Conservation (phyloP, 208 protist genomes). For the Vickermania spadyakhi region DNA sequence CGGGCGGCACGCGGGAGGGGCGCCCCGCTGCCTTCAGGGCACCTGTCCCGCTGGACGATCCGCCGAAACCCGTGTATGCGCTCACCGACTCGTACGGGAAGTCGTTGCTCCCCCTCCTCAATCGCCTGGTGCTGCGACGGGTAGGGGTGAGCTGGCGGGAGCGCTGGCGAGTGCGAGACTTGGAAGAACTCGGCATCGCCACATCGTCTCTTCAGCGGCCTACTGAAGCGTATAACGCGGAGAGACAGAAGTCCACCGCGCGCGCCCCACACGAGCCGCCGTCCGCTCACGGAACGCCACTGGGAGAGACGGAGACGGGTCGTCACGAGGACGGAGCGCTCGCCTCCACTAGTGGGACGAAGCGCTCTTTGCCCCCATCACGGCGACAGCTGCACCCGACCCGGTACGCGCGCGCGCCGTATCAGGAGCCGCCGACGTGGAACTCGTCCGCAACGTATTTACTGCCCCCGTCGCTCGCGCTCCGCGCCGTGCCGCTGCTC, state of each 20-base stretch:
- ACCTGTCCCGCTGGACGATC: background rate
- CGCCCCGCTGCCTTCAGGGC: background rate
- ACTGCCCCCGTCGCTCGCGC: background rate
- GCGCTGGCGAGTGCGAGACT: background rate
- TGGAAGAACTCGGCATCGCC: background rate
- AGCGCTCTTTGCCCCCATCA: no score
- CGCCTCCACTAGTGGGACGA: background rate
- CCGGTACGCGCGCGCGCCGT: background rate
- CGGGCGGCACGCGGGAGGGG: background rate
- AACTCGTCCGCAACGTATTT: background rate
- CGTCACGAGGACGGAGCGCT: background rate
- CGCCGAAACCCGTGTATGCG: background rate
- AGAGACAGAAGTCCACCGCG: background rate
- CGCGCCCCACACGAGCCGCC: background rate
- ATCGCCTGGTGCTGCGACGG: slow-evolving; percentile 10
- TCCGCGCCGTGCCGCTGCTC: slow-evolving; percentile 6
- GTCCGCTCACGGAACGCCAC: background rate
- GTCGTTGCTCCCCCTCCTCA: background rate
- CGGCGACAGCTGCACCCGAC: background rate
- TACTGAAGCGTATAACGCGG: background rate
- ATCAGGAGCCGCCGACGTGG: background rate
- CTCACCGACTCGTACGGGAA: slow-evolving; percentile 2
- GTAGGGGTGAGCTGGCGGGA: slow-evolving; percentile 3
- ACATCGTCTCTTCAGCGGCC: background rate
- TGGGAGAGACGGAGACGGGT: background rate